A percentile compares a stretch with the other conserved stretches of the same genome.
Evolutionary conservation across 495 filamentous ascomycete genomes (phyloP).

Genomic region (Bryoglossum gracile): DNA sequence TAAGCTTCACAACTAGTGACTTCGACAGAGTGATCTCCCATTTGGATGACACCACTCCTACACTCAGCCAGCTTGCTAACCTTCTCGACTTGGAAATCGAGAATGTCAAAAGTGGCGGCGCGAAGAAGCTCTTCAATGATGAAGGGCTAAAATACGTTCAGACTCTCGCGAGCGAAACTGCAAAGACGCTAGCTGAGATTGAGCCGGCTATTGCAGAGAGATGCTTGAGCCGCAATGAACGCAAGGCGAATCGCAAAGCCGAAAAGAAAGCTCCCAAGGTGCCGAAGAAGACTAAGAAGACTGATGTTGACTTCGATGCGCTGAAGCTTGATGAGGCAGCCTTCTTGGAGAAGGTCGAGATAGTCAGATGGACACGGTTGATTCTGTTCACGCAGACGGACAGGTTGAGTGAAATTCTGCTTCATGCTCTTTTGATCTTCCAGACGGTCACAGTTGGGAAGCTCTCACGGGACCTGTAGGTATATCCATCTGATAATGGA

Average conservation of each 20-base stretch:
- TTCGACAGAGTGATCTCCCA: slow-evolving; percentile 13
- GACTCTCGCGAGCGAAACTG: slow-evolving; percentile 14
- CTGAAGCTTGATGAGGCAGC: slow-evolving; percentile 12
- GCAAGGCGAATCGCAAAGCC: slow-evolving; percentile 1
- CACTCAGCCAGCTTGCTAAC: slow-evolving; percentile 11
- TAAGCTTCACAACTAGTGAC: neutral
- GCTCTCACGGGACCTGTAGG: slow-evolving; percentile 16
- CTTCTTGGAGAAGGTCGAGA: slow-evolving; percentile 13
- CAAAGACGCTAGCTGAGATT: slow-evolving; percentile 7
- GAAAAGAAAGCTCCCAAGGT: slow-evolving; percentile 1
- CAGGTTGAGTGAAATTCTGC: slow-evolving; percentile 16
- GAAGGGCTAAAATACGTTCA: slow-evolving; percentile 18
- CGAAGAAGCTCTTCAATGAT: slow-evolving; percentile 8
- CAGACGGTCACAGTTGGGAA: slow-evolving; percentile 14
- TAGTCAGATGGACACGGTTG: neutral
- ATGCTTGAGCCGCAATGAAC: slow-evolving; percentile 7
- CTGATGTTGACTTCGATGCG: neutral
- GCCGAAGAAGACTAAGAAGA: neutral
- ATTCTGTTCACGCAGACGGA: neutral
- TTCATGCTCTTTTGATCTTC: slow-evolving; percentile 16
- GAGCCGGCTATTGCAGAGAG: slow-evolving; percentile 1
- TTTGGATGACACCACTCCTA: slow-evolving; percentile 12
- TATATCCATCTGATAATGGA: neutral
- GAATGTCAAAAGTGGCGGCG: neutral
- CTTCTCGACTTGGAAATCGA: slow-evolving; percentile 6